Evolutionary conservation across 1,139 yeast species (phyloP), one percentile per base, ranked within the genome.

Genomic region (Blastobotrys arbuscula): DNA sequence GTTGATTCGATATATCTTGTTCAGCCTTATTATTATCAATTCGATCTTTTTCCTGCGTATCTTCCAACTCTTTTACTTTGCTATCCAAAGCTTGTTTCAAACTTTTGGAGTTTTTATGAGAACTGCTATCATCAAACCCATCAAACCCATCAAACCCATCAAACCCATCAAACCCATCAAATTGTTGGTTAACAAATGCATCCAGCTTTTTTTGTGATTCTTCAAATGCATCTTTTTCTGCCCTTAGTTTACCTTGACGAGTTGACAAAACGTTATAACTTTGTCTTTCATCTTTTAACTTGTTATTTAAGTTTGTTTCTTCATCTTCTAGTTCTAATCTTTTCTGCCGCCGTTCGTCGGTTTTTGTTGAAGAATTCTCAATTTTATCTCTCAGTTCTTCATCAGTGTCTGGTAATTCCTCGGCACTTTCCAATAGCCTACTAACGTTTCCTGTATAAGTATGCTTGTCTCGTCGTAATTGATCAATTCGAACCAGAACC

Each of bases 401-500:
- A 39, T 77, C 78, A 0, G 79, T 54, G 18, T 77, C 79, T 20
- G 72, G 69, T 20, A 84, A 48, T 15, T 50, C 50, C 16, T 50
- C 44, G 74, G 35, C 80, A 72, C 1, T 81, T 66, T 2, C 65
- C 56, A 43, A 68, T 62, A 23, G 80, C 59, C 87, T 70, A 8
- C 68, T 66, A 10, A 80, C 71, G 57, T 79, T 84, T 41, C 76
- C 78, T 15, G 56, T 54, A 77, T 63, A 48, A 13, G 50, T 43
- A n/a, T 60, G 59, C 51, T 71, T 71, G 49, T 76, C 76, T 54
- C 76, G 78, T 33, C 69, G 67, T 40, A 82, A 64, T 52, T 79
- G 81, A 39, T 84, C 88, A 28, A 81, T 66, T 55, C 78, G 79
- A 37, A 84, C 81, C 26, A 88, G 64, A 1, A 82, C 79, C 52